phyloP scores from a whole-genome alignment of 441 rosid genomes.

The Biscutella laevigata region DNA sequence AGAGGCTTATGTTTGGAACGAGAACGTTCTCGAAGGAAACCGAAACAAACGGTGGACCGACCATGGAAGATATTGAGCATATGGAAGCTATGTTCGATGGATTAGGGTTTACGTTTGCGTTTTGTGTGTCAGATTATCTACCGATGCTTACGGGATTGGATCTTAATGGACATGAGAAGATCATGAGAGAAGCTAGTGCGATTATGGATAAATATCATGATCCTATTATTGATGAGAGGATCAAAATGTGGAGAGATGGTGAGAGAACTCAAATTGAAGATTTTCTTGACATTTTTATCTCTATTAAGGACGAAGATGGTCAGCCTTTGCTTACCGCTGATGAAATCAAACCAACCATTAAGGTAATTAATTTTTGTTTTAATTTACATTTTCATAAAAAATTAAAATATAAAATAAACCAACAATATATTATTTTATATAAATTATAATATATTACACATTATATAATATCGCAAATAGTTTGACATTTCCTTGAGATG shows the following conservation, averaged over 20 bases:
- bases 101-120: constrained; percentile 26
- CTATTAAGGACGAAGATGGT: constrained; percentile 25
- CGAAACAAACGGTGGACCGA: constrained; percentile 29
- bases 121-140: constrained; percentile 37
- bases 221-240: constrained; percentile 26
- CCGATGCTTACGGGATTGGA: constrained; percentile 41
- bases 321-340: constrained; percentile 33
- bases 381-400: not conserved
- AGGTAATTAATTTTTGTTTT: constrained; percentile 15
- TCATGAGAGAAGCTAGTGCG: constrained; percentile 25
- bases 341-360: constrained; percentile 37
- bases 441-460: not conserved
- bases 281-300: constrained; percentile 34
- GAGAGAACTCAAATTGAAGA: constrained; percentile 31
- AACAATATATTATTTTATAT: not conserved
- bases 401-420: not conserved
- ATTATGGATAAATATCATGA: constrained; percentile 23
- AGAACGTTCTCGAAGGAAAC: constrained; percentile 25
- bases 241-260: constrained; percentile 25
- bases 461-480: not conserved
- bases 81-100: constrained; percentile 29
- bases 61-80: constrained; percentile 35
- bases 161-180: constrained; percentile 38
- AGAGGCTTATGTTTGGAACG: constrained; percentile 32
- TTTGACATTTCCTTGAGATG: not conserved